Conservation (phyloP, 2,329 filamentous ascomycete genomes). For the Pyrenophora seminiperda region DNA sequence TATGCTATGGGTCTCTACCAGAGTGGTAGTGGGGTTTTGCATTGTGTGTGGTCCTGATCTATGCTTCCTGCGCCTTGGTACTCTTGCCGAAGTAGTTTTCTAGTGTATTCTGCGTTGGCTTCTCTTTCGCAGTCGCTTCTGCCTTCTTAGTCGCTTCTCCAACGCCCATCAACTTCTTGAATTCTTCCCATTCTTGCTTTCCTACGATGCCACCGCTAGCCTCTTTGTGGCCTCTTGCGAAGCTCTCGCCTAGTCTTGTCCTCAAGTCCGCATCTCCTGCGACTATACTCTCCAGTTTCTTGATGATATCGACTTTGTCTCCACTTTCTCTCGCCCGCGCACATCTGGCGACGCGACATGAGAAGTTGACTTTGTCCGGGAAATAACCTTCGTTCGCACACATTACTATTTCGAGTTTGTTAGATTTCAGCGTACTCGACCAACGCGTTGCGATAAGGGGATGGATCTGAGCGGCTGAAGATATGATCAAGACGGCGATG, state of each 20-base stretch:
- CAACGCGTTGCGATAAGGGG: slow-evolving; percentile 70
- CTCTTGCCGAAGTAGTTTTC: slow-evolving; percentile 39
- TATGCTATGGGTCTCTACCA: background rate
- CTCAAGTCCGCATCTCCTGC: slow-evolving; percentile 42
- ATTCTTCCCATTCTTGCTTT: slow-evolving; percentile 66
- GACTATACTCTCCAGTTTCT: slow-evolving; percentile 60
- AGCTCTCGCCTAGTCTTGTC: slow-evolving; percentile 64
- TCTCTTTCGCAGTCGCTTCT: slow-evolving; percentile 40
- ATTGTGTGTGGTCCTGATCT: background rate
- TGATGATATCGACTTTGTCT: slow-evolving; percentile 67
- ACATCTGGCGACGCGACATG: slow-evolving; percentile 64
- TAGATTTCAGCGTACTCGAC: slow-evolving; percentile 64
- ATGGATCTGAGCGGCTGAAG: slow-evolving; percentile 66
- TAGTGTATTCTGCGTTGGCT: slow-evolving; percentile 39
- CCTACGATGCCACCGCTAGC: slow-evolving; percentile 69
- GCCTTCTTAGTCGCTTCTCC: slow-evolving; percentile 58
- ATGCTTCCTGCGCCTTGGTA: slow-evolving; percentile 3
- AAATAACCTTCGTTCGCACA: slow-evolving; percentile 71
- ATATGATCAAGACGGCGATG: slow-evolving; percentile 67
- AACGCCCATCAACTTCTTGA: slow-evolving; percentile 64
- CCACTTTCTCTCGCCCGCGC: slow-evolving; percentile 56
- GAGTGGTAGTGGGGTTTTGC: background rate
- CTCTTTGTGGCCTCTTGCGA: slow-evolving; percentile 70
- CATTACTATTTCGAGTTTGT: slow-evolving; percentile 66
- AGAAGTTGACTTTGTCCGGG: slow-evolving; percentile 68